phyloP scores from a whole-genome alignment of 2,329 filamentous ascomycete genomes.

The Pezicula neosporulosa region DNA sequence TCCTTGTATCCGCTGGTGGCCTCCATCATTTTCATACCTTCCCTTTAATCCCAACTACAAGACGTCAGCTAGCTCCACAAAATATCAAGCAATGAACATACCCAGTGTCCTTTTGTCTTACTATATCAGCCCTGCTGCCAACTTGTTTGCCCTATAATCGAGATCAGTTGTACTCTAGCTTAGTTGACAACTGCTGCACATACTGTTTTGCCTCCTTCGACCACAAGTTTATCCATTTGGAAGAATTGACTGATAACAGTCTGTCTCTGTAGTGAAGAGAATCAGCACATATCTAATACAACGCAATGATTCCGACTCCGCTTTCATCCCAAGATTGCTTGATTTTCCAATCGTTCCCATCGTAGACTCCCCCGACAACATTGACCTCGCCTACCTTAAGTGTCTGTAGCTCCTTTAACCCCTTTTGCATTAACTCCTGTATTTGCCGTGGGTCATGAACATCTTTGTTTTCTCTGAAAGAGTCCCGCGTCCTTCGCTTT shows the following conservation, averaged over 20 bases:
- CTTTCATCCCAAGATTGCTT: conserved; percentile 12
- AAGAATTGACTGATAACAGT: conserved; percentile 94
- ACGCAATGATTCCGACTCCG: background rate
- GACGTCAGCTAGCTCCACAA: conserved; percentile 5
- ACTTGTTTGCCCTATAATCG: conserved; percentile 62
- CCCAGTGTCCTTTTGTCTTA: conserved; percentile 78
- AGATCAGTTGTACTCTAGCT: conserved; percentile 13
- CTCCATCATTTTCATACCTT: conserved; percentile 2
- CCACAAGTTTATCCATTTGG: conserved; percentile 85
- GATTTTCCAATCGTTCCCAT: background rate
- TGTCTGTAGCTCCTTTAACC: conserved; percentile 79
- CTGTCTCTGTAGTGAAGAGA: conserved; percentile 67
- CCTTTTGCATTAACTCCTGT: conserved; percentile 87
- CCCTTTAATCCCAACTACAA: conserved; percentile 28
- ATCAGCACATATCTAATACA: conserved; percentile 8
- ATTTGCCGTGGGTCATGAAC: conserved; percentile 72
- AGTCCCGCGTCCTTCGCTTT: conserved; percentile 82
- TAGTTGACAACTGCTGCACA: conserved; percentile 27
- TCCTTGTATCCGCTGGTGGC: background rate
- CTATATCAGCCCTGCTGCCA: conserved; percentile 61
- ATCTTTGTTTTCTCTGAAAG: conserved; percentile 76
- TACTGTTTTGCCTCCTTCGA: conserved; percentile 82
- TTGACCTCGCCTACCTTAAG: conserved; percentile 70
- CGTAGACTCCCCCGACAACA: background rate
- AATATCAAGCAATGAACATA: conserved; percentile 37